Conservation (phyloP, 257 asterid genomes). For the Vinca minor region DNA sequence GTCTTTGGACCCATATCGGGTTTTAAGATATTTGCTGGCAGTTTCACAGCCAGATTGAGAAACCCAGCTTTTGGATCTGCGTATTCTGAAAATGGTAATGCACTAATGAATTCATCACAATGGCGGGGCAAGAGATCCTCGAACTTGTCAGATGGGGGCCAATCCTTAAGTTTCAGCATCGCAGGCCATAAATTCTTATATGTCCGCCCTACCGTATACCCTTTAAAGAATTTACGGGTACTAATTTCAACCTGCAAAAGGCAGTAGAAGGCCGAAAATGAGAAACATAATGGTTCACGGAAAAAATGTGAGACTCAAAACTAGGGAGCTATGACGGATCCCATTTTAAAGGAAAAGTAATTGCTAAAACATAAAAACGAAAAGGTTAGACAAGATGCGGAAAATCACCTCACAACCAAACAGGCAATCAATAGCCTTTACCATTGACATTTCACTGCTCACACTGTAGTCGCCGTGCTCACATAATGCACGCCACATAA, state of each 20-base stretch:
- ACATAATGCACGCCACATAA: conserved; percentile 88
- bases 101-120: conserved; percentile 74
- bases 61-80: conserved; percentile 72
- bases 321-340: neutral
- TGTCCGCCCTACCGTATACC: conserved; percentile 65
- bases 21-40: conserved; percentile 56
- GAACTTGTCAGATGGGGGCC: conserved; percentile 91
- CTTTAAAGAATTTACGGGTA: conserved; percentile 65
- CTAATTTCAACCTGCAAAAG: conserved; percentile 55
- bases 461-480: conserved; percentile 35
- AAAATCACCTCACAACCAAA: conserved; percentile 76
- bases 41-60: conserved; percentile 73
- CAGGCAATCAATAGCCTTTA: conserved; percentile 82
- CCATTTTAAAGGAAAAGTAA: conserved; percentile 1
- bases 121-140: conserved; percentile 88
- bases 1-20: conserved; percentile 99
- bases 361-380: conserved; percentile 5
- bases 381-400: conserved; percentile 8
- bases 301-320: neutral
- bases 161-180: conserved; percentile 97
- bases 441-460: conserved; percentile 47
- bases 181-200: conserved; percentile 81
- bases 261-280: neutral
- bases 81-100: conserved; percentile 88
- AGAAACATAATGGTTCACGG: neutral